These are phyloP conservation scores for Lobosporangium transversale DNA, from an alignment of 192 early-diverging fungal species.

Conservation along the genomic window DNA sequence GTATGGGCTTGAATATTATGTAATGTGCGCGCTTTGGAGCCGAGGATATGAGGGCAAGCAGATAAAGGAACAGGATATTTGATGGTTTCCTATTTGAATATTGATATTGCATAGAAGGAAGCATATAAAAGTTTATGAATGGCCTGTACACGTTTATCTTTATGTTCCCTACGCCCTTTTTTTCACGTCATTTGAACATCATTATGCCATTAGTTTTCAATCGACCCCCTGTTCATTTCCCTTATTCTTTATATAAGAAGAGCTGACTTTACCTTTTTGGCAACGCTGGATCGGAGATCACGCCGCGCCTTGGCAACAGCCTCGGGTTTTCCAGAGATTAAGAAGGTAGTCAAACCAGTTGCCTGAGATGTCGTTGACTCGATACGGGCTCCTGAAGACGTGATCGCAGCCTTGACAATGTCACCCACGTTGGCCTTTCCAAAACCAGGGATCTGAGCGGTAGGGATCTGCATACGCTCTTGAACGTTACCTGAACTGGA, in stretches of 20 bases:
- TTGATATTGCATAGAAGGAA: neutral
- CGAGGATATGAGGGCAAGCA: conserved; percentile 85
- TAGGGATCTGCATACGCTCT: conserved; percentile 66
- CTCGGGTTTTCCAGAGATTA: conserved; percentile 85
- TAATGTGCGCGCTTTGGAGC: conserved; percentile 82
- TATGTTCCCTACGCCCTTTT: neutral
- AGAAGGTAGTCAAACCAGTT: conserved; percentile 78
- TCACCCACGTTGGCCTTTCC: conserved; percentile 63
- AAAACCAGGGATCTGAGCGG: conserved; percentile 57
- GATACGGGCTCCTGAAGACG: conserved; percentile 79
- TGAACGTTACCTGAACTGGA: conserved; percentile 59
- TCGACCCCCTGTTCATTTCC: no score
- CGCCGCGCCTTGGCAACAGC: conserved; percentile 82
- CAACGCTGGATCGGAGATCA: conserved; percentile 77
- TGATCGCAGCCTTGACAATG: conserved; percentile 68
- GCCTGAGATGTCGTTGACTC: conserved; percentile 82
- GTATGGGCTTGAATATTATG: conserved; percentile 80
- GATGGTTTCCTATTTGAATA: conserved; percentile 37
- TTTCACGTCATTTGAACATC: neutral
- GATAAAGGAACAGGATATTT: conserved; percentile 77
- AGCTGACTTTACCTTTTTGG: conserved; percentile 69
- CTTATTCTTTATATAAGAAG: no score
- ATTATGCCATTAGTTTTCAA: no score
- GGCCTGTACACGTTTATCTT: neutral
- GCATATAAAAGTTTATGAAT: neutral